Evolutionary conservation across 495 filamentous ascomycete species (phyloP), one percentile per base, ranked within the genome.

Genomic region (Bombardia bombarda): DNA sequence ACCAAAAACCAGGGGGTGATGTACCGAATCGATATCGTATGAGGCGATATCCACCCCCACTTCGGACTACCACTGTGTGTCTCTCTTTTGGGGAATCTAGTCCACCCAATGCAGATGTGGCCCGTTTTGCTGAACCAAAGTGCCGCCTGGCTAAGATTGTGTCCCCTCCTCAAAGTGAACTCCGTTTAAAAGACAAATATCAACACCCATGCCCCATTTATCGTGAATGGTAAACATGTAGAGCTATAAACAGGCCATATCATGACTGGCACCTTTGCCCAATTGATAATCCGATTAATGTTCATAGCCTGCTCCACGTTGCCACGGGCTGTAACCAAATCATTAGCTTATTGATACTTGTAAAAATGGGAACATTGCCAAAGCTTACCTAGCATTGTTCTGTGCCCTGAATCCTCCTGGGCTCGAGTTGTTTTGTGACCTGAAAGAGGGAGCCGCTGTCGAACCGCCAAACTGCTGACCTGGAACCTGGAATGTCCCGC

Each of bases 281-380:
- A n/a, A 1, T 21, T 7, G 8, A 18, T 10, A 20, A 36, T 30
- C 34, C 5, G 17, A 21, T 47, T 52, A 51, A 21, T 64, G 51
- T 13, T 76, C 72, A 50, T 76, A 76, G 38, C 72, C 72, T 26
- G 72, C 72, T 46, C 72, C 71, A 45, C 70, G 69, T 62, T 76
- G 71, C 72, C 72, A 76, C 30, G 72, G 72, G 53, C 72, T 76
- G 52, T 31, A 14, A 21, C 38, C 45, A 47, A 48, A 58, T 54
- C 63, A 55, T 25, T 45, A 50, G 13, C 16, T 38, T 8, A 7
- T 10, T 30, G 19, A 19, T 30, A 21, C n/a, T 24, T 25, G 43
- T 5, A 13, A 38, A 3, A 12, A 10, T 1, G 14, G 6, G 20
- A 38, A n/a, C 9, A n/a, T 16, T 22, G 35, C 66, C n/a, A n/a